Percentiles rank a stretch among this genome's conserved stretches.
phyloP scores from a whole-genome alignment of 208 protist species.

The Leishmania braziliensis region DNA sequence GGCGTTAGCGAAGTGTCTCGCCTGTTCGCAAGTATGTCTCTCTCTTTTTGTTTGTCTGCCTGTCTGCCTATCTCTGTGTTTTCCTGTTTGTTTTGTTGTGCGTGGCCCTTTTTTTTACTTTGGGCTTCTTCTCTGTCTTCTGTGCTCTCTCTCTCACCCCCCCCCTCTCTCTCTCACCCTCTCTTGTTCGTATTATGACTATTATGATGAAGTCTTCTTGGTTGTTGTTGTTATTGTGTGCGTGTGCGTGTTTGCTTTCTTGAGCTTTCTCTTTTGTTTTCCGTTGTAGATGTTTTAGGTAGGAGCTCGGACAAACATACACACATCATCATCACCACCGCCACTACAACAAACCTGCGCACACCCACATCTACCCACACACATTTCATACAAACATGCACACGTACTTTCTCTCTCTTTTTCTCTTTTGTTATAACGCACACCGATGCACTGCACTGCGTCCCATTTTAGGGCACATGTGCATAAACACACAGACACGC shows the following conservation, averaged over 20 bases:
- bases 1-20: not conserved
- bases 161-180: conserved; percentile 19
- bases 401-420: not conserved
- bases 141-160: not conserved
- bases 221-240: not conserved
- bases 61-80: not conserved
- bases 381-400: not conserved
- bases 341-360: not conserved
- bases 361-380: not conserved
- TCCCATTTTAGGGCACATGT: not conserved
- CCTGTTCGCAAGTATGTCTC: not conserved
- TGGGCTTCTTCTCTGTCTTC: not conserved
- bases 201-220: conserved; percentile 12
- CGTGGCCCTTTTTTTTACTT: not conserved
- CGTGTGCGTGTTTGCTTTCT: not conserved
- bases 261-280: conserved; percentile 5
- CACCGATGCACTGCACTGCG: not conserved
- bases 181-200: conserved; percentile 7
- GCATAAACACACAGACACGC: not conserved
- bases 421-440: not conserved
- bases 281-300: not conserved
- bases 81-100: not conserved
- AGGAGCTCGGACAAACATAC: not conserved
- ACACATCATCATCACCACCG: not conserved
- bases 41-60: not conserved